Conservation (phyloP, 257 asterid species). For the Solanum pimpinellifolium region DNA sequence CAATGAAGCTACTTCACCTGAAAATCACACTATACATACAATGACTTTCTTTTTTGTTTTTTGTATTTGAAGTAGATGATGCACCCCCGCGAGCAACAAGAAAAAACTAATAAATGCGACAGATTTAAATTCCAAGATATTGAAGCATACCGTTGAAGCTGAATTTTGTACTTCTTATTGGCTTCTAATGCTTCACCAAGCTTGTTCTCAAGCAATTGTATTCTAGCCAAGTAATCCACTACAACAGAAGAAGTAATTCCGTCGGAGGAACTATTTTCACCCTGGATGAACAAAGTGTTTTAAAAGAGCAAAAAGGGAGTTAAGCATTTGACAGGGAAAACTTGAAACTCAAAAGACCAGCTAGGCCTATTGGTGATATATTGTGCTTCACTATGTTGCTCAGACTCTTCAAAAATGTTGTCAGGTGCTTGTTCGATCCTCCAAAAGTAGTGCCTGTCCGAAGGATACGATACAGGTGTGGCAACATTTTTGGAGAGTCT, state of each 20-base stretch:
- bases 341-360: background rate
- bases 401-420: background rate
- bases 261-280: conserved; percentile 3
- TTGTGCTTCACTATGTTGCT: background rate
- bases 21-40: background rate
- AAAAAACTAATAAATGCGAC: background rate
- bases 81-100: background rate
- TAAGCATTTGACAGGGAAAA: background rate
- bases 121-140: background rate
- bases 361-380: background rate
- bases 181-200: conserved; percentile 20
- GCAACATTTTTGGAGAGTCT: background rate
- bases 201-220: conserved; percentile 15
- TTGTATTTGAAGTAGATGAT: background rate
- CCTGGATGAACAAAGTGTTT: conserved; percentile 20
- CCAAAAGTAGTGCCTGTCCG: background rate
- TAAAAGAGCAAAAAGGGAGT: background rate
- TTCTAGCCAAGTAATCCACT: conserved; percentile 4
- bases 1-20: background rate
- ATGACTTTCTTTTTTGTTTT: background rate
- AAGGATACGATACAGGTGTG: background rate
- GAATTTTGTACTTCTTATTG: conserved; percentile 21
- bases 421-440: background rate
- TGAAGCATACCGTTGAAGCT: conserved; percentile 30
- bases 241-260: conserved; percentile 3